These are phyloP conservation scores for Geotrichum siamense DNA, from an alignment of 1,139 yeast genomes.

Conservation along the genomic window DNA sequence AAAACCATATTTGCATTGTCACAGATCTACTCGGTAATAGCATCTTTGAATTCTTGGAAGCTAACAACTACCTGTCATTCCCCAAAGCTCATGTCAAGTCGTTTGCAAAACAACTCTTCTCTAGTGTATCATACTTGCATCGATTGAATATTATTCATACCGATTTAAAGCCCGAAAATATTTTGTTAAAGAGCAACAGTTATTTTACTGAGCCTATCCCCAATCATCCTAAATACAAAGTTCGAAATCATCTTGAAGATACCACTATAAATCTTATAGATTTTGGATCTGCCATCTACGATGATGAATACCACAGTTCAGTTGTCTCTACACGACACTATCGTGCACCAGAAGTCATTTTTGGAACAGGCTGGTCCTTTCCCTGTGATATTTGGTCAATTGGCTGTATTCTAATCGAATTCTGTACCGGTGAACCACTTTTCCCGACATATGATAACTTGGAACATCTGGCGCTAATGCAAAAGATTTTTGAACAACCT, in stretches of 20 bases:
- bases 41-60: slow-evolving; percentile 82
- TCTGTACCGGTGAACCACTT: slow-evolving; percentile 87
- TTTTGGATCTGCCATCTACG: slow-evolving; percentile 90
- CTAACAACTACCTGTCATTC: slow-evolving; percentile 56
- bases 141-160: slow-evolving; percentile 87
- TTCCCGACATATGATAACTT: slow-evolving; percentile 91
- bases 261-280: slow-evolving; percentile 87
- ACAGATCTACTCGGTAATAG: slow-evolving; percentile 82
- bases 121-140: slow-evolving; percentile 83
- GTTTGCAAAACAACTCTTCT: slow-evolving; percentile 73
- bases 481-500: slow-evolving; percentile 48
- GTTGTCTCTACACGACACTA: slow-evolving; percentile 92
- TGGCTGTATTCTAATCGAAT: slow-evolving; percentile 89
- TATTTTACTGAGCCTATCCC: slow-evolving; percentile 6
- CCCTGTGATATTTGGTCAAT: slow-evolving; percentile 98
- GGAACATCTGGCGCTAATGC: slow-evolving; percentile 94
- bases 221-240: slow-evolving; percentile 21
- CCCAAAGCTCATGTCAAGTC: slow-evolving; percentile 81
- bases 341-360: slow-evolving; percentile 92
- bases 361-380: slow-evolving; percentile 86
- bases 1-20: slow-evolving; percentile 90
- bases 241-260: slow-evolving; percentile 51
- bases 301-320: slow-evolving; percentile 88
- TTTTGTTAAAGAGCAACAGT: slow-evolving; percentile 45
- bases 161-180: slow-evolving; percentile 91